Conservation (phyloP, 495 filamentous ascomycete genomes). For the Umbilicaria muhlenbergii region DNA sequence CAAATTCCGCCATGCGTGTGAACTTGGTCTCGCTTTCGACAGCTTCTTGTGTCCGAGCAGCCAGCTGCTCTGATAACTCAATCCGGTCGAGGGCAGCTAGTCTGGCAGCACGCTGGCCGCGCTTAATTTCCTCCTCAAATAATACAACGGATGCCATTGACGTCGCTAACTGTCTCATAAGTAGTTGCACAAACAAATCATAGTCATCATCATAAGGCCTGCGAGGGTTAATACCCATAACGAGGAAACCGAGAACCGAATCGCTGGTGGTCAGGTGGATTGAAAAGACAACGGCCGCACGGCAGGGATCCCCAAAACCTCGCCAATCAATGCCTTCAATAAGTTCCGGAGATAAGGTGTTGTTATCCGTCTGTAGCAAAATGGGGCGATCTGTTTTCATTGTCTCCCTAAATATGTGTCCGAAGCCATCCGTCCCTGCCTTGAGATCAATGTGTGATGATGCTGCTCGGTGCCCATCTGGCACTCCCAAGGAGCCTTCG, state of each 20-base stretch:
- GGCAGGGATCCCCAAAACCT: conserved; percentile 47
- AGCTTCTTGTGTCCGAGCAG: conserved; percentile 48
- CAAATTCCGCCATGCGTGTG: conserved; percentile 58
- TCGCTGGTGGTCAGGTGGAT: conserved; percentile 53
- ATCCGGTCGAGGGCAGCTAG: conserved; percentile 49
- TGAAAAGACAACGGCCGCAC: conserved; percentile 51
- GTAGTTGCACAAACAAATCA: conserved; percentile 49
- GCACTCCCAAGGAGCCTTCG: conserved; percentile 48
- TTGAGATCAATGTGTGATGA: conserved; percentile 40
- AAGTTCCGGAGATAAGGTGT: conserved; percentile 39
- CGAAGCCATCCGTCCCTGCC: conserved; percentile 45
- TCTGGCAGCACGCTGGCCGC: conserved; percentile 48
- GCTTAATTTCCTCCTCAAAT: conserved; percentile 57
- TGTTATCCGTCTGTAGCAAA: conserved; percentile 39
- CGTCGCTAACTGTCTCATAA: conserved; percentile 53
- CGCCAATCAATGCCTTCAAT: conserved; percentile 45
- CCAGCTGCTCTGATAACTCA: conserved; percentile 49
- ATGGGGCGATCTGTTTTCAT: conserved; percentile 43
- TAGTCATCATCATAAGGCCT: conserved; percentile 58
- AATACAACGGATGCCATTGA: conserved; percentile 56
- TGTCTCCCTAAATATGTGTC: conserved; percentile 47
- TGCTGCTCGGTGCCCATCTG: conserved; percentile 37
- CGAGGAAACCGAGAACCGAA: conserved; percentile 48
- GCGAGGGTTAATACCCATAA: conserved; percentile 53
- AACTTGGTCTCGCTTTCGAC: conserved; percentile 57